Percentiles rank a stretch among this genome's conserved stretches.
Conservation (phyloP, 164 flowering plant species). For the Aristolochia californica region DNA sequence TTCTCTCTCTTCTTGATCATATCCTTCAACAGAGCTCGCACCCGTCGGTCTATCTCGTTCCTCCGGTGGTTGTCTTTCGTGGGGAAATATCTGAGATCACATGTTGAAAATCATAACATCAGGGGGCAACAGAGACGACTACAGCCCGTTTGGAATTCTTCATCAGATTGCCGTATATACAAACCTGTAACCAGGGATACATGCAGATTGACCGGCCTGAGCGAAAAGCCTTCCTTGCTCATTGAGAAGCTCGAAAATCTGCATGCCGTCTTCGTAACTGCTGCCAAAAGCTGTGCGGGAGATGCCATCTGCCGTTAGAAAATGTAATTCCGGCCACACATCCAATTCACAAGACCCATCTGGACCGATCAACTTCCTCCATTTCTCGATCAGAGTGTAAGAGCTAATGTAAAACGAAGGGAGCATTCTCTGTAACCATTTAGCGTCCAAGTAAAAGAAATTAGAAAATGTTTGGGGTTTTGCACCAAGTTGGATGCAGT, state of each 20-base stretch:
- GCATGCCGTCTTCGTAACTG: constrained; percentile 22
- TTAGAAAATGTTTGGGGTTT: too few relatives aligned
- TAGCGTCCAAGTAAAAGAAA: too few relatives aligned
- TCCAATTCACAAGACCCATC: constrained; percentile 16
- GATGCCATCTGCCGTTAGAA: constrained; percentile 20
- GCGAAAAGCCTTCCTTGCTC: constrained; percentile 8
- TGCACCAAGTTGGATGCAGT: too few relatives aligned
- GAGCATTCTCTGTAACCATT: constrained; percentile 19
- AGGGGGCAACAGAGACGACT: too few relatives aligned
- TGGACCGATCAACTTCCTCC: constrained; percentile 11
- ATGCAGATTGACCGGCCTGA: neutral
- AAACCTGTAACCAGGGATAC: constrained; percentile 27
- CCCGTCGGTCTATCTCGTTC: neutral
- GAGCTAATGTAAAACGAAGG: constrained; percentile 16
- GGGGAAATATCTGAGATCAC: constrained; percentile 6
- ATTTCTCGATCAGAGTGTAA: constrained; percentile 11
- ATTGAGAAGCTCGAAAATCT: constrained; percentile 17
- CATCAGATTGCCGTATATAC: too few relatives aligned
- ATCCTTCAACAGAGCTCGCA: constrained; percentile 1
- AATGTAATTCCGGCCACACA: constrained; percentile 18
- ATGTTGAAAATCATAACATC: too few relatives aligned
- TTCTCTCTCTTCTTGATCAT: constrained; percentile 5
- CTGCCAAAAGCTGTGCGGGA: constrained; percentile 28
- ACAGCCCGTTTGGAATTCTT: too few relatives aligned
- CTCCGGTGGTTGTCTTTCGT: constrained; percentile 2